phyloP scores from a whole-genome alignment of 2,329 filamentous ascomycete genomes.

The Xylariales sp. region DNA sequence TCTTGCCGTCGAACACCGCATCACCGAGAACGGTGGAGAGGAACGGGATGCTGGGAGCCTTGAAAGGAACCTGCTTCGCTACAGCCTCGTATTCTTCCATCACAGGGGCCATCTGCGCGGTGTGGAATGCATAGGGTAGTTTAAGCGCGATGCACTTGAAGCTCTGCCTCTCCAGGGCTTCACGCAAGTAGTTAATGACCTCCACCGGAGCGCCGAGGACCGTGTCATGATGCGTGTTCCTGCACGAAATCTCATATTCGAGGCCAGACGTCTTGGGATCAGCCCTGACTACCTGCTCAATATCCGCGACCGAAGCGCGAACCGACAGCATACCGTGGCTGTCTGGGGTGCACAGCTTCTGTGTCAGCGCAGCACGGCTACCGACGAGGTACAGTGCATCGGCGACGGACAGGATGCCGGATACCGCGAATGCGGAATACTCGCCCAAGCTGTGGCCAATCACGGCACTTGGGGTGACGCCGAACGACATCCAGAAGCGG shows the following conservation, averaged over 20 bases:
- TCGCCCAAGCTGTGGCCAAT: slow-evolving; percentile 64
- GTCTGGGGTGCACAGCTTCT: slow-evolving; percentile 54
- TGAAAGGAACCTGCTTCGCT: not conserved
- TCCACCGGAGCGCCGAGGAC: slow-evolving; percentile 42
- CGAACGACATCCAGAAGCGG: slow-evolving; percentile 45
- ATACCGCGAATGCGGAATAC: slow-evolving; percentile 63
- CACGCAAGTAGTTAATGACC: not conserved
- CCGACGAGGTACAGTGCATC: slow-evolving; percentile 68
- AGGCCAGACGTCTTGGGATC: too few species aligned
- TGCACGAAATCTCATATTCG: slow-evolving; percentile 62
- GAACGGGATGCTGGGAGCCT: slow-evolving; percentile 1
- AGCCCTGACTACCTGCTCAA: slow-evolving; percentile 40
- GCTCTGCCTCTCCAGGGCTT: not conserved
- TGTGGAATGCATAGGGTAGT: slow-evolving; percentile 7
- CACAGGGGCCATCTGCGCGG: slow-evolving; percentile 4
- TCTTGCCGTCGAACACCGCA: not conserved
- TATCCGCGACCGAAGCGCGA: slow-evolving; percentile 37
- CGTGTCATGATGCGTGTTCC: slow-evolving; percentile 67
- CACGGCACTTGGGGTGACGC: slow-evolving; percentile 44
- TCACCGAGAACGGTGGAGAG: not conserved
- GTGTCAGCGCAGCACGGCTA: slow-evolving; percentile 55
- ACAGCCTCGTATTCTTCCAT: not conserved
- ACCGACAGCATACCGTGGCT: slow-evolving; percentile 53
- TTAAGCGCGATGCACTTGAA: slow-evolving; percentile 4
- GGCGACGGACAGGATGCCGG: slow-evolving; percentile 62